These are phyloP conservation scores for Kodamaea kaohsiungensis DNA, from an alignment of 805 yeast genomes.

Conservation along the genomic window DNA sequence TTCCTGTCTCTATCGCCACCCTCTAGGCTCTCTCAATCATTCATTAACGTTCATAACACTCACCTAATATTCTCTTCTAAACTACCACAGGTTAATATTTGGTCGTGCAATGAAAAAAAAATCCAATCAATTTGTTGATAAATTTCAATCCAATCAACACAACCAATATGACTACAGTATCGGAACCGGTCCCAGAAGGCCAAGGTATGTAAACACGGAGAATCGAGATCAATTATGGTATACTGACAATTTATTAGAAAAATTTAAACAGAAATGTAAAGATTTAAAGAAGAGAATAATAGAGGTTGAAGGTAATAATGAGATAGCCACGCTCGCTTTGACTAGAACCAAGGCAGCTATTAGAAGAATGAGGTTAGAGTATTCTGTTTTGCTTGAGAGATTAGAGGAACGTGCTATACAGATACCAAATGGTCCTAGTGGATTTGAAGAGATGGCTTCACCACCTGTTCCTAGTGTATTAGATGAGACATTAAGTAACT, in stretches of 20 bases:
- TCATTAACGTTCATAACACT: too few species aligned
- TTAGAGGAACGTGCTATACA: constrained; percentile 58
- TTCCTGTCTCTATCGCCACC: too few species aligned
- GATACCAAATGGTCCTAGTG: constrained; percentile 26
- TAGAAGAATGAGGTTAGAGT: constrained; percentile 78
- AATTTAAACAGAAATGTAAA: constrained; percentile 63
- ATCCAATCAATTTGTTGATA: neutral
- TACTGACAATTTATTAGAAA: constrained; percentile 19
- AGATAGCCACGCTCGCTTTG: constrained; percentile 71
- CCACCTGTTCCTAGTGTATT: constrained; percentile 41
- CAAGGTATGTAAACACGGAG: constrained; percentile 36
- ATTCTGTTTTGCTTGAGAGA: constrained; percentile 75
- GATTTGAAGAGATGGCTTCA: constrained; percentile 37
- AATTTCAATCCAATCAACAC: neutral
- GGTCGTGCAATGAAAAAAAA: constrained; percentile 4
- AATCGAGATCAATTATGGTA: neutral
- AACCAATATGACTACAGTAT: constrained; percentile 1
- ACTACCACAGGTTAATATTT: neutral
- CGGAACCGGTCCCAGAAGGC: constrained; percentile 29
- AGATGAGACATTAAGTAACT: constrained; percentile 30
- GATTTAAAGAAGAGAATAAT: constrained; percentile 68
- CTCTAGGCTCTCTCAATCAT: too few species aligned
- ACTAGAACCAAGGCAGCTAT: constrained; percentile 75
- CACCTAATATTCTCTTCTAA: too few species aligned
- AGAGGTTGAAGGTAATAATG: constrained; percentile 77